These are phyloP conservation scores for Penicillium argentinense DNA, from an alignment of 495 filamentous ascomycete species.

Conservation along the genomic window DNA sequence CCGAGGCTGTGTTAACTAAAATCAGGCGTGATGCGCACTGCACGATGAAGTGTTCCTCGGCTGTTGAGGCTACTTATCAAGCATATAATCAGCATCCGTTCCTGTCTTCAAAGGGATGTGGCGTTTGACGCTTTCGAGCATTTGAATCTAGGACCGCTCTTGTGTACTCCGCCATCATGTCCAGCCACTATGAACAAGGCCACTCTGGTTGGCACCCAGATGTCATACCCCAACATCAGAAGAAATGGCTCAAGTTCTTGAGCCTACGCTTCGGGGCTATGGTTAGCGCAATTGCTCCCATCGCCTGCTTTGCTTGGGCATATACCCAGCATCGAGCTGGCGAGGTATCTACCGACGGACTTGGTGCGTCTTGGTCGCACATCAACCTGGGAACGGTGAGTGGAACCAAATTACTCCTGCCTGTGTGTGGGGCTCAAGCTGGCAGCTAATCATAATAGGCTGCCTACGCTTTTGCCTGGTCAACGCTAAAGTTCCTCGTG, in stretches of 20 bases:
- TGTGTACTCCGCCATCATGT: no score
- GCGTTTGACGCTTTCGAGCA: no score
- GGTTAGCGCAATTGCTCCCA: conserved; percentile 5
- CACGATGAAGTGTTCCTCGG: neutral
- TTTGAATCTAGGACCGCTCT: no score
- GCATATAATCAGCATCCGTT: no score
- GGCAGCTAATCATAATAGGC: conserved; percentile 8
- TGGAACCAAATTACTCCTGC: neutral
- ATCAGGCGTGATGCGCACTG: conserved; percentile 12
- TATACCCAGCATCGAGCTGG: conserved; percentile 8
- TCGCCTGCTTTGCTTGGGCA: conserved; percentile 21
- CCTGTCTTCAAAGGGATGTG: no score
- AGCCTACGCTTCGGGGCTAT: conserved; percentile 15
- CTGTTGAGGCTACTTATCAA: no score
- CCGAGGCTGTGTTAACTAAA: conserved; percentile 17
- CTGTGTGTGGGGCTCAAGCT: no score
- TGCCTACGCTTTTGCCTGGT: conserved; percentile 17
- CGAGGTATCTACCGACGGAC: conserved; percentile 13
- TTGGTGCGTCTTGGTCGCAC: conserved; percentile 8
- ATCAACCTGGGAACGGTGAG: conserved; percentile 17
- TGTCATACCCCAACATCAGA: conserved; percentile 12
- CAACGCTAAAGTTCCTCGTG: conserved; percentile 3
- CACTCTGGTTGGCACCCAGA: conserved; percentile 11
- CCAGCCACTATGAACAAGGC: neutral
- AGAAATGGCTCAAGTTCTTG: conserved; percentile 17